Conservation (phyloP, 441 rosid genomes). For the Dalechampia spathulata region DNA sequence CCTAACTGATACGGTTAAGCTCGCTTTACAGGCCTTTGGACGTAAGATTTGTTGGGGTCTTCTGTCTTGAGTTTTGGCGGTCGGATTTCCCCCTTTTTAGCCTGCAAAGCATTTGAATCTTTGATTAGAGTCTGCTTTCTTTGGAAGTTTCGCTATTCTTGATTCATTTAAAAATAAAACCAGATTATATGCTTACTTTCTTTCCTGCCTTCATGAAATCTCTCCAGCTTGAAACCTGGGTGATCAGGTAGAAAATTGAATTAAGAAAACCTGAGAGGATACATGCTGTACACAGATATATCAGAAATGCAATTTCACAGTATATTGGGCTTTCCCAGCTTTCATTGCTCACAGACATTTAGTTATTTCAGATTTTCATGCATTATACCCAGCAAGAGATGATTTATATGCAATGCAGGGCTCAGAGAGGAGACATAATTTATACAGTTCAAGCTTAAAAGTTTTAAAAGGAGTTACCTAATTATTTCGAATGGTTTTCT, state of each 20-base stretch:
- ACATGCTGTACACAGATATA: neutral
- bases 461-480: too few relatives aligned
- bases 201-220: slow-evolving; percentile 92
- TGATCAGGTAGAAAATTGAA: neutral
- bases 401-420: too few relatives aligned
- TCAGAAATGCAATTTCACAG: neutral
- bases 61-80: slow-evolving; percentile 97
- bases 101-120: slow-evolving; percentile 27
- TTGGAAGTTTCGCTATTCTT: too few relatives aligned
- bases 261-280: neutral
- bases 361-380: too few relatives aligned
- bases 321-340: too few relatives aligned
- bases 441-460: too few relatives aligned
- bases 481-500: too few relatives aligned
- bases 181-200: slow-evolving; percentile 35
- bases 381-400: too few relatives aligned
- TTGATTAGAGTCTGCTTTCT: neutral
- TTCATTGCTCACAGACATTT: too few relatives aligned
- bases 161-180: too few relatives aligned
- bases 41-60: slow-evolving; percentile 97
- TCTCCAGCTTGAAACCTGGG: slow-evolving; percentile 99
- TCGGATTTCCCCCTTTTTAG: slow-evolving; percentile 88
- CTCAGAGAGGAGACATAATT: too few relatives aligned
- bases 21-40: slow-evolving; percentile 92
- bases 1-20: too few relatives aligned